phyloP scores from a whole-genome alignment of 1,284 basidiomycete species.

The Peniophora sp. region DNA sequence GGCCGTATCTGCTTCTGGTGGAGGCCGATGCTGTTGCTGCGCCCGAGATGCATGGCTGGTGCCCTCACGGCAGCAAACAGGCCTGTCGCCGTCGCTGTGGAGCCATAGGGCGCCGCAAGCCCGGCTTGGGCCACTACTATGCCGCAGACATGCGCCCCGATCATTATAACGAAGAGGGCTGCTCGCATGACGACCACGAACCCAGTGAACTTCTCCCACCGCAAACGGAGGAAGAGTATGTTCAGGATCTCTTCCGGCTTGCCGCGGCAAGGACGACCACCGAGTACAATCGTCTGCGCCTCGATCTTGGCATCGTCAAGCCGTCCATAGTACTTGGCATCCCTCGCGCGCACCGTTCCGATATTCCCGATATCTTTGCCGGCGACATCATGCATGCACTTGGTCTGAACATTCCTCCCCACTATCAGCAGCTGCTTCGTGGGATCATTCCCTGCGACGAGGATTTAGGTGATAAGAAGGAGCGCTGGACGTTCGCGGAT shows the following conservation, averaged over 20 bases:
- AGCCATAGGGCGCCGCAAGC: conserved; percentile 1
- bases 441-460: conserved; percentile 11
- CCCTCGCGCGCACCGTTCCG: not conserved
- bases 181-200: conserved; percentile 1
- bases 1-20: not conserved
- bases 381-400: conserved; percentile 17
- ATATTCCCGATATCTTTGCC: conserved; percentile 11
- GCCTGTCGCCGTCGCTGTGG: conserved; percentile 5
- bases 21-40: not conserved
- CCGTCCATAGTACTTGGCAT: conserved; percentile 8
- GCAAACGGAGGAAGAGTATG: not conserved
- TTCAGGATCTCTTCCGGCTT: not conserved
- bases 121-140: conserved; percentile 3
- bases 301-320: not conserved
- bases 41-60: not conserved
- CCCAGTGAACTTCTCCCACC: not conserved
- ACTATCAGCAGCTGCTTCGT: conserved; percentile 12
- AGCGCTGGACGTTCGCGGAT: conserved; percentile 12
- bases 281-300: conserved; percentile 1
- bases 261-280: not conserved
- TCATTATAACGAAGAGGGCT: not conserved
- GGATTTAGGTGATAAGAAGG: conserved; percentile 4
- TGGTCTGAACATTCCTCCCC: conserved; percentile 16
- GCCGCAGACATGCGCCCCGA: conserved; percentile 1
- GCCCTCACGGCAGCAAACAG: no score